Evolutionary conservation across 768 basidiomycete genomes (phyloP).

Genomic region (Suillus paluster): DNA sequence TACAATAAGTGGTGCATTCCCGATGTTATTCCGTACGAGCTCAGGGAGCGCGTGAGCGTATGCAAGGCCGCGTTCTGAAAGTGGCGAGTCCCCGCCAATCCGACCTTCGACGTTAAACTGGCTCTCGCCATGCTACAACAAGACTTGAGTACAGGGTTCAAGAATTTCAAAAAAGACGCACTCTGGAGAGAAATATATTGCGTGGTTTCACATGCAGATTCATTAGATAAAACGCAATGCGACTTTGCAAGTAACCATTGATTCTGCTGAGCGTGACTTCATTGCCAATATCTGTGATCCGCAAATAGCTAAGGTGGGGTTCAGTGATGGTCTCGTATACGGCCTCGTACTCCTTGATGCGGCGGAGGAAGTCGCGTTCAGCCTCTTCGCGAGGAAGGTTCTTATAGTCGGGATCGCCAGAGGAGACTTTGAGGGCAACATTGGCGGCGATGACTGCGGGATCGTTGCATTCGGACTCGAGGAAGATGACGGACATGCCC

Average conservation of each 20-base stretch:
- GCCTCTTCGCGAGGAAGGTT: constrained; percentile 85
- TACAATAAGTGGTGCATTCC: constrained; percentile 77
- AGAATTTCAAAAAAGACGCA: constrained; percentile 43
- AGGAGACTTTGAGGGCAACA: constrained; percentile 92
- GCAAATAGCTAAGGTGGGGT: constrained; percentile 85
- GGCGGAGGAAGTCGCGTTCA: constrained; percentile 85
- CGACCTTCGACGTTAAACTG: constrained; percentile 96
- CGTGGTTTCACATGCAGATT: constrained; percentile 96
- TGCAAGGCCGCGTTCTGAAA: constrained; percentile 82
- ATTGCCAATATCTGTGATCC: constrained; percentile 91
- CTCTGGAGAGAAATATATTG: constrained; percentile 94
- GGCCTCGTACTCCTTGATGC: constrained; percentile 92
- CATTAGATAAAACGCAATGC: constrained; percentile 98
- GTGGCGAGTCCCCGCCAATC: constrained; percentile 94
- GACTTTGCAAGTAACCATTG: constrained; percentile 93
- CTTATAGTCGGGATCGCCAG: constrained; percentile 98
- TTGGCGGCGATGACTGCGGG: constrained; percentile 94
- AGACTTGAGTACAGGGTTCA: constrained; percentile 11
- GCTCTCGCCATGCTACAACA: constrained; percentile 90
- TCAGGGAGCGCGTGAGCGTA: constrained; percentile 88
- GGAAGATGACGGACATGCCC: constrained; percentile 86
- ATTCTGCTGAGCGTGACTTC: constrained; percentile 87
- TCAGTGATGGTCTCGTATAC: constrained; percentile 96
- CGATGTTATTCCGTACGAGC: constrained; percentile 89
- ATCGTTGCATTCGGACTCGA: constrained; percentile 95